Evolutionary conservation across 208 protist species (phyloP).

Genomic region (Angomonas deanei): DNA sequence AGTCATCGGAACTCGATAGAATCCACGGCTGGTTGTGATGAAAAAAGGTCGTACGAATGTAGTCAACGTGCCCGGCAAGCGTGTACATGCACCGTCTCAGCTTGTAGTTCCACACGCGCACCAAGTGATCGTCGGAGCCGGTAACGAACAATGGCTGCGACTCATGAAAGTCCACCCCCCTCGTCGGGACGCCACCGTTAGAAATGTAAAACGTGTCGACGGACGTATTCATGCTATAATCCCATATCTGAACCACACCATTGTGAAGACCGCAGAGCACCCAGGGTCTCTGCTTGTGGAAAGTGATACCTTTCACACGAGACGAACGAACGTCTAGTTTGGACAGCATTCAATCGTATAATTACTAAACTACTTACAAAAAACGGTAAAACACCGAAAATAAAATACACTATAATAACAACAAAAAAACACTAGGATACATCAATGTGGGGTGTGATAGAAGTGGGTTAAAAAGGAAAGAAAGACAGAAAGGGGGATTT

Average conservation of each 20-base stretch:
- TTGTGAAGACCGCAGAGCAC: conserved; percentile 98
- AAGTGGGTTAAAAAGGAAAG: not conserved
- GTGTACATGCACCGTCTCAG: conserved; percentile 97
- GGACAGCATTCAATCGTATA: conserved; percentile 61
- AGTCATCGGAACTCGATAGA: conserved; percentile 97
- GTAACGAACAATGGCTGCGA: conserved; percentile 98
- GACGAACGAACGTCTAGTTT: conserved; percentile 98
- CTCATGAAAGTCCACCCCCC: conserved; percentile 97
- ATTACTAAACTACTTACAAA: not conserved
- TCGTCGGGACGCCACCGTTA: conserved; percentile 77
- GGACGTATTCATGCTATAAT: conserved; percentile 97
- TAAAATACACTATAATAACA: not conserved
- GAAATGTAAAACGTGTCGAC: conserved; percentile 97
- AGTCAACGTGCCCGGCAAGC: conserved; percentile 98
- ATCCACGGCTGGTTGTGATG: conserved; percentile 97
- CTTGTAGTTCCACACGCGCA: conserved; percentile 99
- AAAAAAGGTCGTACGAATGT: conserved; percentile 99
- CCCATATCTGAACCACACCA: conserved; percentile 98
- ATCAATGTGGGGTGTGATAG: too few relatives aligned
- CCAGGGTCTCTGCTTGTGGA: conserved; percentile 98
- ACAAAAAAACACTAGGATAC: not conserved
- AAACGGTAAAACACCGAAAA: not conserved
- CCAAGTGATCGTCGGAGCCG: conserved; percentile 98
- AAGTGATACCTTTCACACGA: conserved; percentile 97
- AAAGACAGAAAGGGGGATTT: conserved; percentile 1